Evolutionary conservation across 2,329 filamentous ascomycete species (phyloP).

Genomic region (Paecilomyces niveus): DNA sequence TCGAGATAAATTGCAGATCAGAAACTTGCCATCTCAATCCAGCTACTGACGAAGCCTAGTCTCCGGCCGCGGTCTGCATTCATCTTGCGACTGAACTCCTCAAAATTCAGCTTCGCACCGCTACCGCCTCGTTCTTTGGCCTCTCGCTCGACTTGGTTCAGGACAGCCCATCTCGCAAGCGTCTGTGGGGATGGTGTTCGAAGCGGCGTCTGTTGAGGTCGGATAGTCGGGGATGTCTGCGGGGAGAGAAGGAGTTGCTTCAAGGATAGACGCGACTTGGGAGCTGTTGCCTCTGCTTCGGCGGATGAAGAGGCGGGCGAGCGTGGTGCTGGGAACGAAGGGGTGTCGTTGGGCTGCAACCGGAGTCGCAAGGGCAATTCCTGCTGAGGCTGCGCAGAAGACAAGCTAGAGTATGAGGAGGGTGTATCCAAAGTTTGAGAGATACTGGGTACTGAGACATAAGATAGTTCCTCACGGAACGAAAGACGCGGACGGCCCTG

Average conservation of each 20-base stretch:
- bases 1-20: constrained; percentile 17
- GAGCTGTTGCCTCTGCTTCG: constrained; percentile 26
- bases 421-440: constrained; percentile 29
- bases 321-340: constrained; percentile 24
- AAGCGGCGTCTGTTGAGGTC: constrained; percentile 13
- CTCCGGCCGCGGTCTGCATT: constrained; percentile 59
- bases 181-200: constrained; percentile 22
- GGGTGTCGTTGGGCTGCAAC: constrained; percentile 28
- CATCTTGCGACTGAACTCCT: constrained; percentile 74
- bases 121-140: constrained; percentile 67
- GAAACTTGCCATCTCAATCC: constrained; percentile 72
- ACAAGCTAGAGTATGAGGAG: constrained; percentile 15
- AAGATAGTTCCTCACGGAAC: constrained; percentile 4
- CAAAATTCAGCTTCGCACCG: constrained; percentile 63
- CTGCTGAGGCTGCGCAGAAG: constrained; percentile 7
- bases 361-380: constrained; percentile 28
- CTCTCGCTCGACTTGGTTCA: constrained; percentile 64
- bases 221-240: constrained; percentile 9
- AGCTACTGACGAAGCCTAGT: constrained; percentile 76
- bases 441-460: background rate
- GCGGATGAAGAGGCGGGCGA: constrained; percentile 22
- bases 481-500: constrained; percentile 14
- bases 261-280: constrained; percentile 25
- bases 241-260: constrained; percentile 24
- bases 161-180: constrained; percentile 39